Conservation (phyloP, 306 rosid genomes). For the Luffa aegyptiaca region DNA sequence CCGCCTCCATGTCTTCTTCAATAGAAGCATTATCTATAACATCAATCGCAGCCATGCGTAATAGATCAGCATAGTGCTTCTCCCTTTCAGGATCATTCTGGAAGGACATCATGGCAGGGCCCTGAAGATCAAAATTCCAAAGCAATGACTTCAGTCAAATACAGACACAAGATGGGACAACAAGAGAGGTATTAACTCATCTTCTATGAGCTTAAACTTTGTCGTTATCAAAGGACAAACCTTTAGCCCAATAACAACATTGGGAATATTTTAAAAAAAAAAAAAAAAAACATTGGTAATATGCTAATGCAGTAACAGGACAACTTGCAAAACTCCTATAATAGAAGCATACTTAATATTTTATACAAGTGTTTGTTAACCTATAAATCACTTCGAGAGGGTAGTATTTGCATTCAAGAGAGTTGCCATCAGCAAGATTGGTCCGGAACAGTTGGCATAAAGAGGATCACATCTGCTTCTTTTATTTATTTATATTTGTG, state of each 20-base stretch:
- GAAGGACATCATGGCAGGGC: constrained; percentile 59
- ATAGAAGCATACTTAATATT: not conserved
- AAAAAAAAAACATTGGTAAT: not conserved
- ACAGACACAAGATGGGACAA: not conserved
- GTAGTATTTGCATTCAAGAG: not conserved
- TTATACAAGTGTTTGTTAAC: not conserved
- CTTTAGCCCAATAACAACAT: not conserved
- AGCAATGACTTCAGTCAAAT: not conserved
- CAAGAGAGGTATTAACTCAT: not conserved
- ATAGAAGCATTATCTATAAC: constrained; percentile 34
- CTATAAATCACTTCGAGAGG: not conserved
- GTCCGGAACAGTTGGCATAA: not conserved
- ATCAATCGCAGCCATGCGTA: constrained; percentile 43
- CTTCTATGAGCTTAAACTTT: not conserved
- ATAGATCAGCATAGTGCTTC: constrained; percentile 58
- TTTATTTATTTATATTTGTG: not conserved
- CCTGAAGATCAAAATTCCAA: constrained; percentile 35
- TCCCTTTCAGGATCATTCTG: constrained; percentile 53
- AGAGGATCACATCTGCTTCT: not conserved
- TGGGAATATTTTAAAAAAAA: not conserved
- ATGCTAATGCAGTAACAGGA: not conserved
- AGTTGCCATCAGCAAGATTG: not conserved
- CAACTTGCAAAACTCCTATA: not conserved
- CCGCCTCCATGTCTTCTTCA: constrained; percentile 72
- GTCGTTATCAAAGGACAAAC: not conserved